These are phyloP conservation scores for Alternaria viburni DNA, from an alignment of 2,329 filamentous ascomycete genomes.

Conservation along the genomic window DNA sequence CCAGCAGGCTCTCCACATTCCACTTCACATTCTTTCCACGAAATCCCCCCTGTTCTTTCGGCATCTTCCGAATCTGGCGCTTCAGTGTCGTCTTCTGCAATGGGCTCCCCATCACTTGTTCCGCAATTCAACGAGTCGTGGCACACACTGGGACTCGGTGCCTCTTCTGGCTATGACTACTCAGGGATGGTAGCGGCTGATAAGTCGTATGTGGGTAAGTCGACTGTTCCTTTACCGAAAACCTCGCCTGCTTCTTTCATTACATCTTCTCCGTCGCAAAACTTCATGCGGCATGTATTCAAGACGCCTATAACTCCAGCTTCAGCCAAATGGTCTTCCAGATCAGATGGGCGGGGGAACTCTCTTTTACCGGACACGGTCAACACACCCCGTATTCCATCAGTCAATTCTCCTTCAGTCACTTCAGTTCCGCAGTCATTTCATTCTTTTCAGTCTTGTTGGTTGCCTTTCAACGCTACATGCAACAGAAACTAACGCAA, in stretches of 20 bases:
- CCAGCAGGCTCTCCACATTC: constrained; percentile 54
- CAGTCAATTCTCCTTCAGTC: constrained; percentile 7
- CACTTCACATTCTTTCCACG: constrained; percentile 54
- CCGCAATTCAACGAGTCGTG: constrained; percentile 66
- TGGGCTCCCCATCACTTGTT: constrained; percentile 63
- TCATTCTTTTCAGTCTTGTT: constrained; percentile 46
- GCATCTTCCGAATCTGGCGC: constrained; percentile 59
- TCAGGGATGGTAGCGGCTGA: constrained; percentile 55
- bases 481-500: constrained; percentile 18
- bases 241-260: constrained; percentile 24
- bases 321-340: constrained; percentile 49
- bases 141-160: constrained; percentile 64
- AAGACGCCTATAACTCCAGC: constrained; percentile 42
- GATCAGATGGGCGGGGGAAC: constrained; percentile 26
- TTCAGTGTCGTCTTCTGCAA: constrained; percentile 58
- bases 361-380: constrained; percentile 39
- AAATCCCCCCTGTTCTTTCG: constrained; percentile 54
- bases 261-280: constrained; percentile 20
- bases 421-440: constrained; percentile 1
- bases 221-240: constrained; percentile 45
- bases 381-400: constrained; percentile 20
- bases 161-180: constrained; percentile 65
- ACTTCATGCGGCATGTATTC: constrained; percentile 30
- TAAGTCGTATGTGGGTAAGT: constrained; percentile 60
- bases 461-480: constrained; percentile 37